Evolutionary conservation across 345 rosid species (phyloP), one percentile per base, ranked within the genome.

Genomic region (Hibiscus trionum): DNA sequence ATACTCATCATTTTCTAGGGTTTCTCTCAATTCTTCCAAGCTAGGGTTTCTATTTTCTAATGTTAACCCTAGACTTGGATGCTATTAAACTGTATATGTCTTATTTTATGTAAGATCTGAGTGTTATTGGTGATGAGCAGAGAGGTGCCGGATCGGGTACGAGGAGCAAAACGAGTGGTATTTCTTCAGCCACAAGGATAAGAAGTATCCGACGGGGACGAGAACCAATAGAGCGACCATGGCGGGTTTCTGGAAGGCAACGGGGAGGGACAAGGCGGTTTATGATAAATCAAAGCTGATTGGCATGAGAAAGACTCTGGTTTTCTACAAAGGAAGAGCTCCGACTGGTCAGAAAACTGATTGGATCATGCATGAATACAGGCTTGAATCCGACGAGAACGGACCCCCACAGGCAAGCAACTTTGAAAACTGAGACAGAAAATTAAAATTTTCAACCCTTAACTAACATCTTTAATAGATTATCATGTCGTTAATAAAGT

Each of bases 311-410:
- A 94, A 94, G 82, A 94, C 98, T 55, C 93, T 94, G 42, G 98
- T 94, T 1, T 94, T 94, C 86, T 94, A 94, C 85, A 88, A 87
- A 84, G 98, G 98, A 77, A 82, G 98, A 88, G 98, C 98, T 8
- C 98, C 98, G 1, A 91, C 90, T 82, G 98, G 98, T 4, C 98
- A 91, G 75, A 94, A 94, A 85, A 75, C 84, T 11, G 97, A 94
- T 39, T 94, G 98, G 98, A 94, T 94, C 77, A 91, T 94, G 97
- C 98, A 94, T 72, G 98, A 94, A 65, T 94, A 94, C 63, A 72
- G 98, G 53, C 92, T 94, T 70, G 98, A 94, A 79, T 88, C 95
- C 7, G 95, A 94, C 62, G 96, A 94, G 59, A 91, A 94, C 70
- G 92, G 90, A 75, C 96, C 93, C 82, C 91, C 98, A 35, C 98